phyloP scores from a whole-genome alignment of 2,329 filamentous ascomycete genomes.

The Talaromyces sp. region DNA sequence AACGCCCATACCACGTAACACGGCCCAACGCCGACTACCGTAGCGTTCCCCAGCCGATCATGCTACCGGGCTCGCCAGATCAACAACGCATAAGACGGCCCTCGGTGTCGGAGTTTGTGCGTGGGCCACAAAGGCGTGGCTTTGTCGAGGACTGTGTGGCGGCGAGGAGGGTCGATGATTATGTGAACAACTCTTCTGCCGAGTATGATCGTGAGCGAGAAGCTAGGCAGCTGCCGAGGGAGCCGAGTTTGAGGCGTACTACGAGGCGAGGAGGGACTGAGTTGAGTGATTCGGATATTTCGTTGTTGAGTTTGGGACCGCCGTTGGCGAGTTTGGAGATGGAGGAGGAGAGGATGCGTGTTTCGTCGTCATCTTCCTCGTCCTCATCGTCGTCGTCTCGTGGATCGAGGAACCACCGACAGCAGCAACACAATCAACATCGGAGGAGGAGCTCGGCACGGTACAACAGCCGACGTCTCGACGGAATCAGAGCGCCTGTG shows the following conservation, averaged over 20 bases:
- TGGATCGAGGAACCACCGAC: not conserved
- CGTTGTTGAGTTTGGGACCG: conserved; percentile 2
- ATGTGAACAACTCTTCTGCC: too few species aligned
- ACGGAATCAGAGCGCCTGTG: not conserved
- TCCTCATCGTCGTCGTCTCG: not conserved
- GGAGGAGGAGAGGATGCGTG: not conserved
- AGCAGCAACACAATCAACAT: not conserved
- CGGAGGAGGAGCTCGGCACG: not conserved
- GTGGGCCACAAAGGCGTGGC: not conserved
- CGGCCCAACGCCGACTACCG: conserved; percentile 8
- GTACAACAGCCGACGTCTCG: not conserved
- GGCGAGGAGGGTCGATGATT: not conserved
- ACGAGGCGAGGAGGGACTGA: not conserved
- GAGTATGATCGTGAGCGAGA: not conserved
- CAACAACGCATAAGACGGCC: conserved; percentile 2
- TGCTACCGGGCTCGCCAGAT: conserved; percentile 9
- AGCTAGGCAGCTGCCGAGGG: not conserved
- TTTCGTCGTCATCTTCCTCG: not conserved
- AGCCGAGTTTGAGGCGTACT: not conserved
- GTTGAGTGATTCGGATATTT: conserved; percentile 11
- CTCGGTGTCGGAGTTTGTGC: conserved; percentile 3
- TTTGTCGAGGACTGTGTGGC: not conserved
- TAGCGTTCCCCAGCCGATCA: conserved; percentile 4
- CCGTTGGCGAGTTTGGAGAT: not conserved
- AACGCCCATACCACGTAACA: not conserved